phyloP scores from a whole-genome alignment of 805 yeast species.

The Kluyveromyces nonfermentans region DNA sequence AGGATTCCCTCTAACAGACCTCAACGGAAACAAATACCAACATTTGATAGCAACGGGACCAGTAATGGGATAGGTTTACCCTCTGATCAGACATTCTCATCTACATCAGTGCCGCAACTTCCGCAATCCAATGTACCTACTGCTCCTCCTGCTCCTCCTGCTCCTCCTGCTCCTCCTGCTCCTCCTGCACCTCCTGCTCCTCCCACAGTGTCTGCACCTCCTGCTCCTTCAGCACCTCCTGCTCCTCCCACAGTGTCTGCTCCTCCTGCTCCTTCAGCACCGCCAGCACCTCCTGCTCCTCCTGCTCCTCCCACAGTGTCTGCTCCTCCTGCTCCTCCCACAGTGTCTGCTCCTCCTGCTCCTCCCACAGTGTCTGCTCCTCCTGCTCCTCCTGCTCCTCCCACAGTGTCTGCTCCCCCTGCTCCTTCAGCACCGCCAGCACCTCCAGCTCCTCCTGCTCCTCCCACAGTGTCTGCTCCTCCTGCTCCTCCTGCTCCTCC shows the following conservation, averaged over 20 bases:
- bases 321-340: slow-evolving; percentile 22
- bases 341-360: slow-evolving; percentile 19
- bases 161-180: slow-evolving; percentile 19
- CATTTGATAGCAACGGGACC: background rate
- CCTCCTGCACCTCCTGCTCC: slow-evolving; percentile 22
- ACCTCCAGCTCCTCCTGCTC: slow-evolving; percentile 16
- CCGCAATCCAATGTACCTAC: background rate
- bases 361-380: slow-evolving; percentile 15
- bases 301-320: slow-evolving; percentile 9
- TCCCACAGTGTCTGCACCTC: slow-evolving; percentile 12
- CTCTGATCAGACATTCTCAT: slow-evolving; percentile 8
- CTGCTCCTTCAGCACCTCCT: slow-evolving; percentile 16
- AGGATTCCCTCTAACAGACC: slow-evolving; percentile 9
- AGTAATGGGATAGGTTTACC: background rate
- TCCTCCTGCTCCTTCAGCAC: slow-evolving; percentile 20
- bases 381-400: slow-evolving; percentile 15
- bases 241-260: slow-evolving; percentile 14
- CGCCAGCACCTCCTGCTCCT: slow-evolving; percentile 10
- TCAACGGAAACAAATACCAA: background rate
- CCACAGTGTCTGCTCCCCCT: too few relatives aligned
- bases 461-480: slow-evolving; percentile 19
- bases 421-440: slow-evolving; percentile 15
- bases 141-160: slow-evolving; percentile 8
- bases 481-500: slow-evolving; percentile 19
- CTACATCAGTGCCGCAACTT: slow-evolving; percentile 15